Evolutionary conservation across 371 early-diverging fungal species (phyloP), one percentile per base, ranked within the genome.

Genomic region (Mortierella sp.): DNA sequence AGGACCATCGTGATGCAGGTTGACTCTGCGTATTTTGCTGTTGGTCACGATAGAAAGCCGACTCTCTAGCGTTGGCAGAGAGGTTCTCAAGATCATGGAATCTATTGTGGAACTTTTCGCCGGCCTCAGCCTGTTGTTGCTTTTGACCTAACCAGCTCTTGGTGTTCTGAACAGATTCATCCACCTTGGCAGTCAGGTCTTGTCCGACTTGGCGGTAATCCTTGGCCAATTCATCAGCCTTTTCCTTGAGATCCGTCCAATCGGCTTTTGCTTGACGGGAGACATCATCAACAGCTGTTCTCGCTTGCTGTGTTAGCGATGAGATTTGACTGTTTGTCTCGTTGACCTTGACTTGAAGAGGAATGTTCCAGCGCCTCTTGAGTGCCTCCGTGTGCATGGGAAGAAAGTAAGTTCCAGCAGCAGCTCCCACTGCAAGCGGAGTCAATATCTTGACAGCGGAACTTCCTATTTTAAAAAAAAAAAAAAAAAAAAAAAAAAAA

Each of bases 371-470:
- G 1, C 43, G 55, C 26, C 48, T 47, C 46, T 55, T 66, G 57
- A 72, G 3, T 12, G 57, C 26, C 1, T 65, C 64, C 6, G 70
- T 46, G 48, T 79, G 79, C 3, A 64, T 66, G 1, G 79, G 79
- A 11, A 79, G 62, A 48, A 79, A 79, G 51, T 79, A 79, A 53
- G 44, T 25, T 30, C 73, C 73, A 0, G 70, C 44, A 23, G 63
- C 57, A 9, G 79, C 70, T 43, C 62, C 79, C 12, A 79, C 29
- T 6, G 70, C 60, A 50, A 79, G 26, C 4, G 79, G 79, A n/a
- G 73, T 79, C 50, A 79, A 23, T 53, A 79, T 45, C 55, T 69
- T 72, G 57, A 79, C 66, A 1, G 69, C 55, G n/a, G 63, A 46
- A 28, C 70, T 79, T 44, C 59, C 76, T 75, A 53, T 59, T n/a